phyloP scores from a whole-genome alignment of 208 protist genomes.

The Wallacemonas rigidus region DNA sequence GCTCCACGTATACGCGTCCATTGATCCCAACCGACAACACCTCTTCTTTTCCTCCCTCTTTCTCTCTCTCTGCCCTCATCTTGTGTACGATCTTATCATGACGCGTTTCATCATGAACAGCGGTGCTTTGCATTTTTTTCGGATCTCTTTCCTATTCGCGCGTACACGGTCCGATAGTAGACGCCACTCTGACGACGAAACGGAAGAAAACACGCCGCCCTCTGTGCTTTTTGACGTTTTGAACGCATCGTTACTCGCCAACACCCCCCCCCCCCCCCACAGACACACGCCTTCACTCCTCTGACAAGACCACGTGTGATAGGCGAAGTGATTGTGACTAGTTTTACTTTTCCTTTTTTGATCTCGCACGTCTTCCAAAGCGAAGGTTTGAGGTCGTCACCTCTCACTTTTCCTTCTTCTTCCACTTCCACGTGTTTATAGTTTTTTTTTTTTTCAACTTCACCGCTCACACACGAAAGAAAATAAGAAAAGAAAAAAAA shows the following conservation, averaged over 20 bases:
- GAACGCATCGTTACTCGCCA: no score
- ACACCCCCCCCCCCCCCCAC: no score
- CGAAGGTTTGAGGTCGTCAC: not conserved
- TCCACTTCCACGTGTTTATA: not conserved
- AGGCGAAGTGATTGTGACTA: no score
- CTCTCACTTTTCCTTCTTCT: not conserved
- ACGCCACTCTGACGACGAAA: not conserved
- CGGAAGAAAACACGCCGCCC: no score
- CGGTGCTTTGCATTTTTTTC: not conserved
- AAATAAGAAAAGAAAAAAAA: no score
- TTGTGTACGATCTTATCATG: not conserved
- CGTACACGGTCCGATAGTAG: not conserved
- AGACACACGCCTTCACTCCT: no score
- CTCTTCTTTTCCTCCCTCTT: not conserved
- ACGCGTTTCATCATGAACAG: not conserved
- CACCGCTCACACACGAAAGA: no score
- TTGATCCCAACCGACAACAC: no score
- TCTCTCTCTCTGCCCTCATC: not conserved
- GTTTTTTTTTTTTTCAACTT: not conserved
- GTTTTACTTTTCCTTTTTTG: no score
- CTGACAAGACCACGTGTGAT: no score
- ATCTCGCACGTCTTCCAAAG: not conserved
- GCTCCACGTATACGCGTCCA: no score
- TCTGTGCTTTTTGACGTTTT: no score
- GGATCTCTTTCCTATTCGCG: conserved; percentile 3